Evolutionary conservation across 1,284 basidiomycete genomes (phyloP), one percentile per base, ranked within the genome.

Genomic region (Rhodotorula sp.): DNA sequence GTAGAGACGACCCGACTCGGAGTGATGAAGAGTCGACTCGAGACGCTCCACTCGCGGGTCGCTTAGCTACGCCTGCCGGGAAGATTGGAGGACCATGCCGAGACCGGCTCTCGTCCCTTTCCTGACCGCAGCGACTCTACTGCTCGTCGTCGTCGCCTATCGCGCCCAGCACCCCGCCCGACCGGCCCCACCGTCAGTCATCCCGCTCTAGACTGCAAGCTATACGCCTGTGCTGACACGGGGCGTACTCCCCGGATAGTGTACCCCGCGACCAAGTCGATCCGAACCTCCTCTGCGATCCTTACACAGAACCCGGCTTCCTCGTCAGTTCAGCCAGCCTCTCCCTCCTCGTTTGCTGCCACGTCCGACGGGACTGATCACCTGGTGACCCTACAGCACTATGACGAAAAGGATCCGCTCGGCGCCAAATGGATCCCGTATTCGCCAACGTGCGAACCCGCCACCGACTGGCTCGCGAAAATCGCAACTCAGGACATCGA

Each of bases 301-400:
- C 75, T 1, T 75, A 76, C 62, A 51, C 60, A 17, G 75, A 77
- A 54, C 75, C 76, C 1, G 76, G 76, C 8, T 72, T 72, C 65
- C 67, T 77, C 20, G 72, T 70, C 5, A 49, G 72, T 57, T 62
- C 33, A 53, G 8, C 8, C 12, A 33, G 44, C 20, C 26, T 8
- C 49, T 42, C 54, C 26, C 22, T 53, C 30, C 20, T 10, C 26
- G 4, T 20, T 6, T 20, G 14, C 53, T 37, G 37, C 37, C 42
- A 10, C 3, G 10, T 7, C 33, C n/a, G n/a, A n/a, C n/a, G n/a
- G 4, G 18, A 17, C 53, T 60, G 26, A 45, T 46, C 57, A 24
- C 30, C 10, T 17, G 12, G 3, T 6, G 2, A 18, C 10, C 42
- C 5, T 20, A 29, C 53, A 74, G 68, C 72, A 72, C 68, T 73